Conservation (phyloP, 202 grass and related monocot species). For the Brachypodium distachyon region DNA sequence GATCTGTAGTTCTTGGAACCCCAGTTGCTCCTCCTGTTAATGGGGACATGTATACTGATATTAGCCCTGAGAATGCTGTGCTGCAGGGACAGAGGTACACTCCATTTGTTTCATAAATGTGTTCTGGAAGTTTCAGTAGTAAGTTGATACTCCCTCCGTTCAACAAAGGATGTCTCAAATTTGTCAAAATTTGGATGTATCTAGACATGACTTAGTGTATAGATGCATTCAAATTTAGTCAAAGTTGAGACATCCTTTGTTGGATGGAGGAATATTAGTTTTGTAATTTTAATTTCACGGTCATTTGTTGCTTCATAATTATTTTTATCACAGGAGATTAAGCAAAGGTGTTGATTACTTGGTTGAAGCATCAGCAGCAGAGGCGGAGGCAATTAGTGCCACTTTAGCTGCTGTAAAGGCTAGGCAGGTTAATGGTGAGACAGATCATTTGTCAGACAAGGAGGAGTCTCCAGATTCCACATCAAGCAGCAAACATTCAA, state of each 20-base stretch:
- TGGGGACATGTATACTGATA: conserved; percentile 91
- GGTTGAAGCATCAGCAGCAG: conserved; percentile 97
- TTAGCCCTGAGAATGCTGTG: conserved; percentile 91
- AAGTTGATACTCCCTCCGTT: too few species aligned
- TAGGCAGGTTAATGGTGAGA: conserved; percentile 79
- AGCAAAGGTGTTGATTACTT: conserved; percentile 92
- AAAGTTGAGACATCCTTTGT: too few species aligned
- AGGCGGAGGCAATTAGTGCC: conserved; percentile 94
- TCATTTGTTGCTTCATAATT: conserved; percentile 12
- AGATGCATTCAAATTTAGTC: too few species aligned
- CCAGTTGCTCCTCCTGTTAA: conserved; percentile 89
- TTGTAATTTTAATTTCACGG: not conserved
- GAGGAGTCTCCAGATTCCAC: conserved; percentile 64
- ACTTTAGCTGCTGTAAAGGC: conserved; percentile 95
- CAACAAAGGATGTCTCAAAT: too few species aligned
- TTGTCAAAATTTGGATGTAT: too few species aligned
- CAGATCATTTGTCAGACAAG: conserved; percentile 57
- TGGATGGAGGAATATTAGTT: too few species aligned
- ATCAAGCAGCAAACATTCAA: conserved; percentile 65
- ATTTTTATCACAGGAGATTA: conserved; percentile 60
- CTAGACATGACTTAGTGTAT: too few species aligned
- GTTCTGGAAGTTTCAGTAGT: not conserved
- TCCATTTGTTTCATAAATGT: conserved; percentile 9
- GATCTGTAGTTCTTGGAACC: conserved; percentile 82
- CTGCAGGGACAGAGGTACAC: conserved; percentile 76